Evolutionary conservation across 2,329 filamentous ascomycete genomes (phyloP).

Genomic region (Nothophoma quercina): DNA sequence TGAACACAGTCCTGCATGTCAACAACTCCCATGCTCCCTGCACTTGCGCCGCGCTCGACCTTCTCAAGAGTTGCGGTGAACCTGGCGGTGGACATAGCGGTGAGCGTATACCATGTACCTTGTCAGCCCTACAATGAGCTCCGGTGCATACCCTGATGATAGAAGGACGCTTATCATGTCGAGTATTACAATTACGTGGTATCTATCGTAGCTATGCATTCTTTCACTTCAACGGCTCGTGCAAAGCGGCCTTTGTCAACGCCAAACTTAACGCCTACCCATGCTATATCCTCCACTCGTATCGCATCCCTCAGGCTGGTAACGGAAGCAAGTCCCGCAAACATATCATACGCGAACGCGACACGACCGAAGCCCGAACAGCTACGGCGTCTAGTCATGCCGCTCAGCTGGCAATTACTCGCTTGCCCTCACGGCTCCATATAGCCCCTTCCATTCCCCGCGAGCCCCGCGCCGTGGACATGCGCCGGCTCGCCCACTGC

Average conservation of each 20-base stretch:
- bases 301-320: background rate
- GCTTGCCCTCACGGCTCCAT: conserved; percentile 11
- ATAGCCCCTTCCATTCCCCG: conserved; percentile 13
- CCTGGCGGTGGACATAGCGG: background rate
- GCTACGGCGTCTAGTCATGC: no score
- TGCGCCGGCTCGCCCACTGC: conserved; percentile 14
- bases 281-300: conserved; percentile 3
- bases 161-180: background rate
- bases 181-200: conserved; percentile 19
- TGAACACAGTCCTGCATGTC: background rate
- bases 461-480: conserved; percentile 8
- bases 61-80: background rate
- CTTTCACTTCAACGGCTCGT: background rate
- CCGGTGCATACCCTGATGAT: background rate
- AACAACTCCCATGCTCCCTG: background rate
- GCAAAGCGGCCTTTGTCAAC: background rate
- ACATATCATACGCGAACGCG: no score
- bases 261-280: conserved; percentile 11
- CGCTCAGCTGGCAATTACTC: background rate
- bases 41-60: background rate
- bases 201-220: conserved; percentile 3
- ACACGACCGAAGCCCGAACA: no score
- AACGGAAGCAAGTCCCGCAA: no score
- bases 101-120: background rate
- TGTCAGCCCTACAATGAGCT: background rate